Percentiles rank a stretch among this genome's conserved stretches.
These are phyloP conservation scores for Cadophora luteo-olivacea DNA, from an alignment of 2,329 filamentous ascomycete genomes.

Conservation along the genomic window DNA sequence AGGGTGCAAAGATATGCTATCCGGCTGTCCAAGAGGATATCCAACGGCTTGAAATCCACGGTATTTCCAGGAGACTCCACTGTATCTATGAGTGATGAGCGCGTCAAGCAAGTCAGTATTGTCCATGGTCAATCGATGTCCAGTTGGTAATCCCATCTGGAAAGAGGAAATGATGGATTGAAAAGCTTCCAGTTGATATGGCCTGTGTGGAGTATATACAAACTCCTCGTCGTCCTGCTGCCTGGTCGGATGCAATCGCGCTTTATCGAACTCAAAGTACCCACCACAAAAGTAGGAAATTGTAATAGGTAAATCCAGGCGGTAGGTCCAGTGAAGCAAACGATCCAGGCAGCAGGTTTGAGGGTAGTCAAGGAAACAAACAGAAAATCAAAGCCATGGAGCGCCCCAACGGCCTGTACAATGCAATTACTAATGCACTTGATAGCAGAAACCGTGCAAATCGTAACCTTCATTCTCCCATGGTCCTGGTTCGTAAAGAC, in stretches of 20 bases:
- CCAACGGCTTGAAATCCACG: constrained; percentile 13
- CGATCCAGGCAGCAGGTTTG: constrained; percentile 44
- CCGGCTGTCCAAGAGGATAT: not conserved
- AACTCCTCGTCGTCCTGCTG: constrained; percentile 32
- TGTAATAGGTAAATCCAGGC: constrained; percentile 22
- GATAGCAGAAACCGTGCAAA: constrained; percentile 37
- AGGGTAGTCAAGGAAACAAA: constrained; percentile 39
- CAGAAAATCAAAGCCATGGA: constrained; percentile 36
- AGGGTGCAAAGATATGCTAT: constrained; percentile 13
- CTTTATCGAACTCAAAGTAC: constrained; percentile 25
- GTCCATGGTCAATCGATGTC: constrained; percentile 12
- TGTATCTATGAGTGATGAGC: constrained; percentile 24
- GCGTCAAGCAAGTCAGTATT: constrained; percentile 15
- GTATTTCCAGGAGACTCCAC: not conserved
- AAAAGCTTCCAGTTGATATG: constrained; percentile 20
- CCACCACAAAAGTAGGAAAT: constrained; percentile 24
- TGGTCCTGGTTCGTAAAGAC: constrained; percentile 39
- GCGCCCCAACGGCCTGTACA: constrained; percentile 42
- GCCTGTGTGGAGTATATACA: constrained; percentile 32
- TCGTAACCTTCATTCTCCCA: constrained; percentile 33
- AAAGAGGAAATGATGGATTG: constrained; percentile 17
- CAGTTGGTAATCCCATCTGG: constrained; percentile 16
- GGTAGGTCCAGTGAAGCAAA: constrained; percentile 32
- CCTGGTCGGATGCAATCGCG: constrained; percentile 28
- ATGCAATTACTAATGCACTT: constrained; percentile 45